Conservation (phyloP, 2,329 filamentous ascomycete genomes). For the Colletotrichum neosansevieriae region DNA sequence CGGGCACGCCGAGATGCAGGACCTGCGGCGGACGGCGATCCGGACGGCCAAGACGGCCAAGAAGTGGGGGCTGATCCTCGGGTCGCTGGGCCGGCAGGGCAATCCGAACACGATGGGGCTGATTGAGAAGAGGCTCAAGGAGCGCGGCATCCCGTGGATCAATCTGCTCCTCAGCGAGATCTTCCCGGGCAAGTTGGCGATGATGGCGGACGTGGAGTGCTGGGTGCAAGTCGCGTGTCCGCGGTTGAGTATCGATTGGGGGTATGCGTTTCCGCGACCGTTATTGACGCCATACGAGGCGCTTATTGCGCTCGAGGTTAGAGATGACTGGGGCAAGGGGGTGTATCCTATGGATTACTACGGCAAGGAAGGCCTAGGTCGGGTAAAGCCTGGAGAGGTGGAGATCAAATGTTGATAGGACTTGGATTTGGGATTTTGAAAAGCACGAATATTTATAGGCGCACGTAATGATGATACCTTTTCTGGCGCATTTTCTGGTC, state of each 20-base stretch:
- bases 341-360: slow-evolving; percentile 99
- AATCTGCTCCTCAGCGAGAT: slow-evolving; percentile 94
- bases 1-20: slow-evolving; percentile 90
- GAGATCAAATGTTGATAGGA: slow-evolving; percentile 33
- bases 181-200: slow-evolving; percentile 92
- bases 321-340: slow-evolving; percentile 79
- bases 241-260: slow-evolving; percentile 98
- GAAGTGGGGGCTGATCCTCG: slow-evolving; percentile 96
- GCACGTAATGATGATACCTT: slow-evolving; percentile 26
- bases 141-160: slow-evolving; percentile 81
- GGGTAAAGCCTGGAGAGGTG: slow-evolving; percentile 69
- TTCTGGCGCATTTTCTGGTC: background rate
- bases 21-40: slow-evolving; percentile 82
- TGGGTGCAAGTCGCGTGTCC: slow-evolving; percentile 99
- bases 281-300: slow-evolving; percentile 96
- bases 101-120: slow-evolving; percentile 92
- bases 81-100: slow-evolving; percentile 91
- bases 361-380: slow-evolving; percentile 87
- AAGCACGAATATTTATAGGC: background rate
- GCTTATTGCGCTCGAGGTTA: slow-evolving; percentile 85
- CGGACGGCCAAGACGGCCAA: slow-evolving; percentile 78
- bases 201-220: slow-evolving; percentile 94
- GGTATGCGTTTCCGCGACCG: slow-evolving; percentile 92
- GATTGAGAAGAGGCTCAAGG: slow-evolving; percentile 82
- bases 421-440: background rate